phyloP scores from a whole-genome alignment of 2,329 filamentous ascomycete genomes.

The Hypoxylon sp. region DNA sequence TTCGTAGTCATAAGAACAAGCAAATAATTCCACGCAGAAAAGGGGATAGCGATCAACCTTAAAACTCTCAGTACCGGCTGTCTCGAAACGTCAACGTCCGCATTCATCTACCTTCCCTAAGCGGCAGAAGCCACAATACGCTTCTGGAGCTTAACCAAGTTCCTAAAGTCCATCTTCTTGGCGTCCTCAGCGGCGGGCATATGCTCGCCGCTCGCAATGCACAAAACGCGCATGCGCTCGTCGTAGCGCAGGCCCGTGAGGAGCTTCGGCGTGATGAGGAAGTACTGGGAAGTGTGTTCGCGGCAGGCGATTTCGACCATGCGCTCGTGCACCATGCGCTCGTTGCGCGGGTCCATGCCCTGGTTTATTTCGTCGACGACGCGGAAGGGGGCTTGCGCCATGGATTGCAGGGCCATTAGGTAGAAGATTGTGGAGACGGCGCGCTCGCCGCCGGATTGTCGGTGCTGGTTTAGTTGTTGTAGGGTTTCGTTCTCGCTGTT shows the following conservation, averaged over 20 bases:
- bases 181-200: slow-evolving; percentile 68
- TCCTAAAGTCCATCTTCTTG: slow-evolving; percentile 65
- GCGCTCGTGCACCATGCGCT: slow-evolving; percentile 96
- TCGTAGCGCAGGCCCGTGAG: slow-evolving; percentile 89
- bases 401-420: slow-evolving; percentile 95
- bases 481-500: slow-evolving; percentile 84
- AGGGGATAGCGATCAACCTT: background rate
- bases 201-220: slow-evolving; percentile 90
- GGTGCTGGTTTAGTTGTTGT: slow-evolving; percentile 88
- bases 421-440: slow-evolving; percentile 99
- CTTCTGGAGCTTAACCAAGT: slow-evolving; percentile 62
- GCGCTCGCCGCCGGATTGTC: slow-evolving; percentile 95
- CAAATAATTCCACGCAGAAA: background rate
- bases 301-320: slow-evolving; percentile 98
- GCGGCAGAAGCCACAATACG: slow-evolving; percentile 46
- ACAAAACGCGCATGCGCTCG: slow-evolving; percentile 90
- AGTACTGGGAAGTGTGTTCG: slow-evolving; percentile 87
- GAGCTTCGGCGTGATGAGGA: slow-evolving; percentile 97
- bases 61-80: too few species aligned
- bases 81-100: background rate
- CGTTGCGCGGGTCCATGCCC: slow-evolving; percentile 98
- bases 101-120: slow-evolving; percentile 1
- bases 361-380: slow-evolving; percentile 99
- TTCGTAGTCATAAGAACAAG: background rate
- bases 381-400: slow-evolving; percentile 95